These are phyloP conservation scores for Beta corolliflora DNA, from an alignment of 179 eudicot species.

Conservation along the genomic window DNA sequence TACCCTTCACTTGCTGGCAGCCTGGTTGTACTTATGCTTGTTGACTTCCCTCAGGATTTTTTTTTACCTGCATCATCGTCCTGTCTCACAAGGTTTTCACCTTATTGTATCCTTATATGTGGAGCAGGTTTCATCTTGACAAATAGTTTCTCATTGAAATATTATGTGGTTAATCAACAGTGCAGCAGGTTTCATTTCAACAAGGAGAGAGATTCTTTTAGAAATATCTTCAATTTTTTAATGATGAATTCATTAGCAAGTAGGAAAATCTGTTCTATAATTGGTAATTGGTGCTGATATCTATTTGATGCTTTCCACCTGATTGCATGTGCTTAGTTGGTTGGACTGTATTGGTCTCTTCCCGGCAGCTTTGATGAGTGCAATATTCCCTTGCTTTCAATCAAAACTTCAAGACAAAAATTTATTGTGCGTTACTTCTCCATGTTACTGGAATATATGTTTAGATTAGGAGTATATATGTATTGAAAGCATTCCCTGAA, in stretches of 20 bases:
- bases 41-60: not conserved
- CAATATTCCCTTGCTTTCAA: not conserved
- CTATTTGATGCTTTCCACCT: not conserved
- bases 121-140: too few relatives aligned
- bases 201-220: not conserved
- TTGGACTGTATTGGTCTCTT: not conserved
- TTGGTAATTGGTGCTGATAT: not conserved
- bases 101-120: not conserved
- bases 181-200: not conserved
- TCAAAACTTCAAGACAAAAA: too few relatives aligned
- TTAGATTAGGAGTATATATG: not conserved
- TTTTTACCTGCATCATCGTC: too few relatives aligned
- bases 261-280: not conserved
- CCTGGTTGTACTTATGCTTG: not conserved
- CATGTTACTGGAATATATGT: not conserved
- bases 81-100: not conserved
- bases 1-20: not conserved
- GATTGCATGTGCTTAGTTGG: not conserved
- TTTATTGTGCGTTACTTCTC: not conserved
- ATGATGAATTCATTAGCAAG: not conserved
- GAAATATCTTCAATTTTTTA: not conserved
- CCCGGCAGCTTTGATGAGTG: not conserved
- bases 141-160: not conserved
- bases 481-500: not conserved
- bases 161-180: not conserved